Evolutionary conservation across 1,284 basidiomycete genomes (phyloP), one percentile per base, ranked within the genome.

Genomic region (Ganoderma resinaceum): DNA sequence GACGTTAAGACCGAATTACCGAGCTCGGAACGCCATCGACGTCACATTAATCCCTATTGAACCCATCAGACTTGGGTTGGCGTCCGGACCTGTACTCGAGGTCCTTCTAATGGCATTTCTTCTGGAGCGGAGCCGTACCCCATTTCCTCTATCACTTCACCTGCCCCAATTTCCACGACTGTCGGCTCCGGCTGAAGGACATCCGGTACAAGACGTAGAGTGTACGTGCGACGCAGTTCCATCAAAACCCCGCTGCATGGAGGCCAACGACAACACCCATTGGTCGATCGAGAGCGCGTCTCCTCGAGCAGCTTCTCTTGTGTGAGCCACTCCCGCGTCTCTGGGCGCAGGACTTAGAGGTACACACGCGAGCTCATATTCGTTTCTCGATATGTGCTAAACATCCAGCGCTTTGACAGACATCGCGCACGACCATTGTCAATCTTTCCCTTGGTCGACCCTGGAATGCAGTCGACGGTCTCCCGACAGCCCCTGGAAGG

Each of bases 321-420:
- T 61, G 59, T 38, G 59, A 61, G 26, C n/a, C 59, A 23, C 37
- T 61, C 59, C 59, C 59, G 37, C 59, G 59, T 26, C 26, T 61
- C 59, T 61, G 40, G n/a, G 38, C 11, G 43, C 38, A 40, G 23
- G 33, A 26, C 40, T 12, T 18, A 7, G 18, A 14, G 59, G 26
- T 42, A 42, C 23, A 61, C 59, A 61, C 59, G 58, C 35, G 38
- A 40, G 38, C 26, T 40, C 29, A 61, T 40, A 26, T 43, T 43
- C 29, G 23, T 26, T 26, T 40, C 59, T n/a, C 12, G 26, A 29
- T 29, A 29, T 29, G 49, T 52, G 26, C 59, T 42, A 23, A 26
- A 43, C 40, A 2, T 29, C 16, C 9, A 38, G 52, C 8, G 43
- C 9, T 29, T 31, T 40, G 37, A 61, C 38, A 42, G 37, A 26